Evolutionary conservation across 1,139 yeast genomes (phyloP).

Genomic region (Taphrina communis): DNA sequence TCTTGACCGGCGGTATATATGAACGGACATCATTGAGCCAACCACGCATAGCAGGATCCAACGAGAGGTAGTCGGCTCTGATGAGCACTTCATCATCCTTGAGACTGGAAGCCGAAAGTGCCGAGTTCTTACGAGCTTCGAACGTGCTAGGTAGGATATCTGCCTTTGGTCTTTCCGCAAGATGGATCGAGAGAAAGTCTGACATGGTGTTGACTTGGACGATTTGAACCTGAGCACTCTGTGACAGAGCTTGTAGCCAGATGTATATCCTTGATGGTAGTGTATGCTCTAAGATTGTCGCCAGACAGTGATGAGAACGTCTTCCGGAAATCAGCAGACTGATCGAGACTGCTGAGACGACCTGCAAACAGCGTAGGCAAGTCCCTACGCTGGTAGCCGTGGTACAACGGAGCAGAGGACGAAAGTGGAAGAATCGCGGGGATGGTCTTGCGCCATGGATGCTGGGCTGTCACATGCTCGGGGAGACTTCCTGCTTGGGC

Average conservation of each 20-base stretch:
- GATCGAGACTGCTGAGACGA: too few relatives aligned
- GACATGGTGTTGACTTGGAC: constrained; percentile 8
- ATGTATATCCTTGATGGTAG: too few relatives aligned
- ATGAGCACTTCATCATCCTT: constrained; percentile 58
- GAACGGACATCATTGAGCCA: constrained; percentile 61
- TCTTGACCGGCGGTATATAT: constrained; percentile 58
- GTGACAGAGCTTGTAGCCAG: too few relatives aligned
- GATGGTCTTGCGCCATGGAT: constrained; percentile 1
- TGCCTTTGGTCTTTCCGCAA: constrained; percentile 40
- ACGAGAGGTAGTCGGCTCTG: constrained; percentile 60
- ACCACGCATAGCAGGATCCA: constrained; percentile 70
- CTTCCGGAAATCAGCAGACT: too few relatives aligned
- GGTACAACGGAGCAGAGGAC: constrained; percentile 8
- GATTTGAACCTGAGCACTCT: too few relatives aligned
- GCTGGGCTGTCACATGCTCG: neutral
- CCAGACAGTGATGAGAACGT: too few relatives aligned
- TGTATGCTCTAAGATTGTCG: too few relatives aligned
- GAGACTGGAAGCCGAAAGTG: constrained; percentile 47
- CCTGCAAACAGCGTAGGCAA: neutral
- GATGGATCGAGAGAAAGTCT: constrained; percentile 30
- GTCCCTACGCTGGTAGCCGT: neutral
- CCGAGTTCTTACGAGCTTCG: constrained; percentile 44
- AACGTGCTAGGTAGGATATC: constrained; percentile 41
- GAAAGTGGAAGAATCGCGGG: constrained; percentile 10
- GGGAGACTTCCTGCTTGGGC: constrained; percentile 4